Conservation (phyloP, 768 basidiomycete genomes). For the Glaciozyma martinii region DNA sequence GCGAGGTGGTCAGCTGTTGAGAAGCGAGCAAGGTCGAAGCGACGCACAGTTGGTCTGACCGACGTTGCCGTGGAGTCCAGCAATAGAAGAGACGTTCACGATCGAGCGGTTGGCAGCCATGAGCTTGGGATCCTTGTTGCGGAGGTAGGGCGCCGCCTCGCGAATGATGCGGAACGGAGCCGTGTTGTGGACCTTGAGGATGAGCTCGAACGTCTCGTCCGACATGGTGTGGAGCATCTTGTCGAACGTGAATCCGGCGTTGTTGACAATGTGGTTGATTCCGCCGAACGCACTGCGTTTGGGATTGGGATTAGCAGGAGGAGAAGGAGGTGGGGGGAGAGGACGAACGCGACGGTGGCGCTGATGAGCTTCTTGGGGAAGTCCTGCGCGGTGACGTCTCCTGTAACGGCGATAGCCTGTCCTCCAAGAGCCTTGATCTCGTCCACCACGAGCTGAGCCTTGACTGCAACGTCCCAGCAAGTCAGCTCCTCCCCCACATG, state of each 20-base stretch:
- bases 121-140: constrained; percentile 51
- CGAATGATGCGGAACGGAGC: constrained; percentile 78
- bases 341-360: constrained; percentile 61
- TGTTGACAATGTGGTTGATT: constrained; percentile 61
- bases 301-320: too few relatives aligned
- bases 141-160: constrained; percentile 72
- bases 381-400: constrained; percentile 73
- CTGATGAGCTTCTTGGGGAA: constrained; percentile 70
- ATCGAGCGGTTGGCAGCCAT: too few relatives aligned
- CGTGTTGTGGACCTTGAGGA: constrained; percentile 72
- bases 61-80: constrained; percentile 63
- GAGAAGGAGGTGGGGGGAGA: too few relatives aligned
- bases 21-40: background rate
- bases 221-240: constrained; percentile 64
- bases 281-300: constrained; percentile 78
- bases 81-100: constrained; percentile 43
- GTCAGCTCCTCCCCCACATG: background rate
- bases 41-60: constrained; percentile 64
- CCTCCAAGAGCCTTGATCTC: constrained; percentile 69
- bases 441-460: constrained; percentile 55
- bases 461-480: constrained; percentile 41
- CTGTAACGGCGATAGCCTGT: constrained; percentile 61
- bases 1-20: background rate
- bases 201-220: constrained; percentile 71
- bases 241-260: constrained; percentile 59